phyloP scores from a whole-genome alignment of 73 alveolate genomes.

The Paraurostyla sp. region DNA sequence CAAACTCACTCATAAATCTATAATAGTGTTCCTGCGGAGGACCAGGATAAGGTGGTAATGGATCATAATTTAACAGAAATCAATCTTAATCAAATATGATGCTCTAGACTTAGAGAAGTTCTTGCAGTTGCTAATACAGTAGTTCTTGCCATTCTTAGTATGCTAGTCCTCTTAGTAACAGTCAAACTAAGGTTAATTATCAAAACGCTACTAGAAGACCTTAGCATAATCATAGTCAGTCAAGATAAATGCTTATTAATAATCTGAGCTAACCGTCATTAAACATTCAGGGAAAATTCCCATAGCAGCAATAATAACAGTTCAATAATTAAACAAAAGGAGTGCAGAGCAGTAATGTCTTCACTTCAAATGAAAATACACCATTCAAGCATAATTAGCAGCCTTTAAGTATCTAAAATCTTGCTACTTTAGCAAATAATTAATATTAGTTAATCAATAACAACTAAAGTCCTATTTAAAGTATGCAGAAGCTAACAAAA shows the following conservation, averaged over 20 bases:
- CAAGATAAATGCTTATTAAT: neutral
- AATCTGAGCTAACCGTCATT: neutral
- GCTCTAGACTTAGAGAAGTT: conserved; percentile 10
- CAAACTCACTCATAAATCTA: neutral
- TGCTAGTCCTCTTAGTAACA: conserved; percentile 4
- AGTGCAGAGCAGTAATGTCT: too few species aligned
- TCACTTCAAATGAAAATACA: conserved; percentile 8
- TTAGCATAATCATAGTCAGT: neutral
- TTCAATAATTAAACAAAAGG: too few species aligned
- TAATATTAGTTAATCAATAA: neutral
- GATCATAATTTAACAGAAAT: neutral
- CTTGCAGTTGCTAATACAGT: conserved; percentile 31
- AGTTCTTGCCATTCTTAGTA: conserved; percentile 4
- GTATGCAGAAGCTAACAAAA: neutral
- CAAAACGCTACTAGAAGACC: too few species aligned
- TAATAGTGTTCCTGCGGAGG: conserved; percentile 8
- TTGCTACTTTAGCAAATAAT: neutral
- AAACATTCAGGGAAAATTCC: too few species aligned
- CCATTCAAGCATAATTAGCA: neutral
- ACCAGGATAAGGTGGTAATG: too few species aligned
- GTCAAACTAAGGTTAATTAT: too few species aligned
- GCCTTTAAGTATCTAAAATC: too few species aligned
- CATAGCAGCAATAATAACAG: too few species aligned
- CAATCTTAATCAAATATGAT: neutral
- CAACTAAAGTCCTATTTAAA: neutral